Percentiles rank a stretch among this genome's conserved stretches.
phyloP scores from a whole-genome alignment of 75 land plant genomes.

The Cunninghamia lanceolata region DNA sequence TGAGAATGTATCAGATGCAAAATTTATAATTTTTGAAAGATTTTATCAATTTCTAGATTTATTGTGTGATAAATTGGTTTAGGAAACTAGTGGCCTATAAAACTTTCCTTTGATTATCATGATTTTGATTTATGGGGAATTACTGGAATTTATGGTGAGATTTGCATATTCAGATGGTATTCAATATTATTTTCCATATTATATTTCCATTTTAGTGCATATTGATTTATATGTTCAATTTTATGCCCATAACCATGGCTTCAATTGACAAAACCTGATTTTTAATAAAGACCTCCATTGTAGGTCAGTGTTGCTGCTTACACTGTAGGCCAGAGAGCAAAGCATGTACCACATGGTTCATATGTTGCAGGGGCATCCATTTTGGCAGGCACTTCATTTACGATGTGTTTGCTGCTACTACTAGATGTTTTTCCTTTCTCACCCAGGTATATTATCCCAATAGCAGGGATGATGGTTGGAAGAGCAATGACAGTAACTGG shows the following conservation, averaged over 20 bases:
- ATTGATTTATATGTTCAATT: background rate
- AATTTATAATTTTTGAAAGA: background rate
- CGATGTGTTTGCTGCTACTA: slow-evolving; percentile 65
- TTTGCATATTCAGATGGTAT: background rate
- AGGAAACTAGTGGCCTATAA: background rate
- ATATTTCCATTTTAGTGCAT: background rate
- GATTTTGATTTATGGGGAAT: background rate
- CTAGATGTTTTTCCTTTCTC: slow-evolving; percentile 81
- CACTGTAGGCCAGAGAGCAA: slow-evolving; percentile 88
- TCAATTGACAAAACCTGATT: background rate
- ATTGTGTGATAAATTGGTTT: background rate
- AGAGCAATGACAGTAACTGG: slow-evolving; percentile 96
- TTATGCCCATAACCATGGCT: background rate
- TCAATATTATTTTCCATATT: background rate
- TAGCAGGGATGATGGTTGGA: slow-evolving; percentile 95
- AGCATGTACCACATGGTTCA: slow-evolving; percentile 70
- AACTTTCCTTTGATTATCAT: background rate
- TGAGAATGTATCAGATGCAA: background rate
- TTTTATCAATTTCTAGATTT: background rate
- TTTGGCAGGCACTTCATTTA: slow-evolving; percentile 68
- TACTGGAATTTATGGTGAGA: too few relatives aligned
- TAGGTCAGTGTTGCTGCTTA: slow-evolving; percentile 86
- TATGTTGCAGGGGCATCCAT: slow-evolving; percentile 81
- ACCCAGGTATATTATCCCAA: slow-evolving; percentile 89
- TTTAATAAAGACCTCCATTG: background rate